Conservation (phyloP, 2,329 filamentous ascomycete genomes). For the Zymoseptoria crescenta region DNA sequence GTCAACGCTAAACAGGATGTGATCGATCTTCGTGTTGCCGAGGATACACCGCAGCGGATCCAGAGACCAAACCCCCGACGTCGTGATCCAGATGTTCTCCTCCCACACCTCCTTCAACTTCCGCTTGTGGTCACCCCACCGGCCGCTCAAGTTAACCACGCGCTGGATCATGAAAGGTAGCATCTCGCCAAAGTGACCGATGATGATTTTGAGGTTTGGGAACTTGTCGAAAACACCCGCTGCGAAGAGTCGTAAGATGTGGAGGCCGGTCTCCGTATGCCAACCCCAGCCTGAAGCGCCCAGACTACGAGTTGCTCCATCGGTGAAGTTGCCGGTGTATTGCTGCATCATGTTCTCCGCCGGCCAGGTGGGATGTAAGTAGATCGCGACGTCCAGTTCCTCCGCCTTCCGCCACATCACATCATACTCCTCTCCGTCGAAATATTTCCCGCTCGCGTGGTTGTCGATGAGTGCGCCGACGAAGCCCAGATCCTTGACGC, state of each 20-base stretch:
- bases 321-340: conserved; percentile 30
- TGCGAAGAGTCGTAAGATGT: conserved; percentile 44
- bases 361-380: conserved; percentile 44
- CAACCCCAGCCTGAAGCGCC: conserved; percentile 42
- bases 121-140: conserved; percentile 30
- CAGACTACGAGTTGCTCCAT: conserved; percentile 27
- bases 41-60: conserved; percentile 41
- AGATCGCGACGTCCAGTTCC: conserved; percentile 44
- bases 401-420: conserved; percentile 29
- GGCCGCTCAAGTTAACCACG: conserved; percentile 26
- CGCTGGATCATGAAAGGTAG: conserved; percentile 51
- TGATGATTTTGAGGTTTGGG: conserved; percentile 47
- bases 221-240: conserved; percentile 49
- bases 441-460: conserved; percentile 29
- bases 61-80: conserved; percentile 48
- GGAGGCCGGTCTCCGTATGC: conserved; percentile 45
- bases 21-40: conserved; percentile 35
- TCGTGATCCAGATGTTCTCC: conserved; percentile 53
- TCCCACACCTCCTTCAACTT: conserved; percentile 37
- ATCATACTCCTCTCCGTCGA: conserved; percentile 27
- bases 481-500: conserved; percentile 27
- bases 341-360: conserved; percentile 31
- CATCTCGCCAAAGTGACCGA: conserved; percentile 52
- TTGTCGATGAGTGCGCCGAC: conserved; percentile 32
- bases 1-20: conserved; percentile 51